Evolutionary conservation across 202 grass and related monocot species (phyloP), one percentile per base, ranked within the genome.

Genomic region (Setaria viridis): DNA sequence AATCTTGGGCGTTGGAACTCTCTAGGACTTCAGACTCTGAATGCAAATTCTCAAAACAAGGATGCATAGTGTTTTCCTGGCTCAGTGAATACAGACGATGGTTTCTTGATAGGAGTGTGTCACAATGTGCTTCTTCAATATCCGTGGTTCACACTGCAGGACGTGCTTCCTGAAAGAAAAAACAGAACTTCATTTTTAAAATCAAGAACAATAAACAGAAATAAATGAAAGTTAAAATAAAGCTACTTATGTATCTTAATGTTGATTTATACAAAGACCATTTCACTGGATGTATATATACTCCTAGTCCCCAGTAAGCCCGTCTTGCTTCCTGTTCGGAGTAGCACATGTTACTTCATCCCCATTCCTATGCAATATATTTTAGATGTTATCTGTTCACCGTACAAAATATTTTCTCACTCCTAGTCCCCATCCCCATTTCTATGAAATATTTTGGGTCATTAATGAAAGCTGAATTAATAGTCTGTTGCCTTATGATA

Each of bases 61-160:
- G 79, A 48, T 81, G 66, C 64, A 70, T 67, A 69, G 74, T 78
- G n/a, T 70, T 67, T 80, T 90, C 47, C 42, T 54, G 79, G 74
- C 85, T 95, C 68, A 95, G 66, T 41, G 65, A 70, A 50, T 53
- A 82, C 45, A 95, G 66, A 34, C 59, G 85, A 15, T 72, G 62
- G 67, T 92, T 85, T 70, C 70, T 81, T 4, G 82, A 89, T 53
- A 92, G 48, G 62, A 95, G 25, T 25, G 85, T 59, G 90, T 95
- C 80, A 85, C 82, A 65, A 92, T 84, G 88, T 92, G 90, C 79
- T 85, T 88, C 41, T 74, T 88, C 82, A 95, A 64, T 66, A 90
- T 58, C 67, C 93, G 88, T 76, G 87, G 88, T 43, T 62, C 78
- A 56, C 90, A 88, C 71, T 88, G 85, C 70, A 95, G 64, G 84